Evolutionary conservation across 2,329 filamentous ascomycete species (phyloP), one percentile per base, ranked within the genome.

Genomic region (Hypoxylon sp.): DNA sequence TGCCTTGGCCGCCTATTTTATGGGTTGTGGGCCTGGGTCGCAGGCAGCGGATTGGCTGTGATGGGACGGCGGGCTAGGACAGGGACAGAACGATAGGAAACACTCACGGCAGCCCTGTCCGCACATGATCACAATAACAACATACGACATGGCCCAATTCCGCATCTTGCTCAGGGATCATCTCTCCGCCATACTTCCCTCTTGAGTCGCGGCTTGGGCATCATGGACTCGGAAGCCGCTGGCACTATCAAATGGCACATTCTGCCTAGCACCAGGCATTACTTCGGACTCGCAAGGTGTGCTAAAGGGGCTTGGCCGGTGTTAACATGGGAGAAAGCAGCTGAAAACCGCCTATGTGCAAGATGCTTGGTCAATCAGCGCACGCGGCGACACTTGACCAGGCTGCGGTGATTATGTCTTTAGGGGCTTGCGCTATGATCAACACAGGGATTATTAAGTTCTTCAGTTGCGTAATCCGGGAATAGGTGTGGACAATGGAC

Each of bases 21-120:
- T 19, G 37, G 37, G 7, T 19, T 19, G 37, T 41, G 37, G 37
- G 37, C 37, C 37, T 55, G n/a, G 58, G 52, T 46, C 52, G 39
- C 58, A 39, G 32, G 22, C 26, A 47, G 15, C 28, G 39, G 24
- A 46, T 41, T 41, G 57, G 32, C 19, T 15, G 32, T 44, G 15
- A 20, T 37, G 44, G 22, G 20, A 2, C 17, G 26, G 24, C 54
- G 26, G 44, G 26, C n/a, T 20, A 30, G 2, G 22, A 34, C 32
- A 34, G 11, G 11, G 11, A 13, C 3, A 17, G n/a, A n/a, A 46
- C 26, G 20, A 43, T 8, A 37, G 41, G 34, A 37, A 49, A 13
- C 44, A 8, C 48, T 37, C 37, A 47, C 17, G 17, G 26, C 22
- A 48, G 4, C 22, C 6, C 22, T 32, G 8, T 20, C 48, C 47